Conservation (phyloP, 805 yeast genomes). For the Ogataea saltuana region DNA sequence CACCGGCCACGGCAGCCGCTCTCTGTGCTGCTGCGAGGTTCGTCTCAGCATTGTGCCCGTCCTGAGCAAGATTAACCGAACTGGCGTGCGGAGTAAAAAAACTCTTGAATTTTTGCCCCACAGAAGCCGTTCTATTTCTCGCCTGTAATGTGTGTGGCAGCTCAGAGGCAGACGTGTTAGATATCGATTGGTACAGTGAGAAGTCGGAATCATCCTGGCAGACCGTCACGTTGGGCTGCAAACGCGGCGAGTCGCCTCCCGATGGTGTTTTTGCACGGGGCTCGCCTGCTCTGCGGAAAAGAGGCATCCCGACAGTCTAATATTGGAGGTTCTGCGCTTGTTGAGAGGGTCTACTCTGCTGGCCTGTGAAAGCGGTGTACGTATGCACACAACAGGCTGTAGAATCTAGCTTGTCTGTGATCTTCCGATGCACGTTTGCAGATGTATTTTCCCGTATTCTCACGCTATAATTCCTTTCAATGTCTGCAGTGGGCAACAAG, state of each 20-base stretch:
- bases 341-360: neutral
- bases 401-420: constrained; percentile 1
- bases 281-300: constrained; percentile 19
- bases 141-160: constrained; percentile 13
- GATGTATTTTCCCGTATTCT: neutral
- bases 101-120: constrained; percentile 34
- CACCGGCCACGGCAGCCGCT: constrained; percentile 11
- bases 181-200: constrained; percentile 26
- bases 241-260: constrained; percentile 12
- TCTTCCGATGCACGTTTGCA: constrained; percentile 2
- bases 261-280: constrained; percentile 3
- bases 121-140: constrained; percentile 31
- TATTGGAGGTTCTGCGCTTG: constrained; percentile 1
- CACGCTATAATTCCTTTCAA: constrained; percentile 2
- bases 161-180: constrained; percentile 25
- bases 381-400: constrained; percentile 7
- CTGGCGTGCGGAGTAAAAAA: constrained; percentile 29
- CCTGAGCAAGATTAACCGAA: constrained; percentile 17
- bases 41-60: constrained; percentile 12
- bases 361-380: constrained; percentile 3
- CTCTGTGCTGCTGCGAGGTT: constrained; percentile 15
- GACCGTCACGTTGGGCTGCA: constrained; percentile 20
- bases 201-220: constrained; percentile 28
- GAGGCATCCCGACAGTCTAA: constrained; percentile 17
- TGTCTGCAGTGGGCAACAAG: neutral